These are phyloP conservation scores for Trichocladium uniseriatum DNA, from an alignment of 495 filamentous ascomycete species.

Conservation along the genomic window DNA sequence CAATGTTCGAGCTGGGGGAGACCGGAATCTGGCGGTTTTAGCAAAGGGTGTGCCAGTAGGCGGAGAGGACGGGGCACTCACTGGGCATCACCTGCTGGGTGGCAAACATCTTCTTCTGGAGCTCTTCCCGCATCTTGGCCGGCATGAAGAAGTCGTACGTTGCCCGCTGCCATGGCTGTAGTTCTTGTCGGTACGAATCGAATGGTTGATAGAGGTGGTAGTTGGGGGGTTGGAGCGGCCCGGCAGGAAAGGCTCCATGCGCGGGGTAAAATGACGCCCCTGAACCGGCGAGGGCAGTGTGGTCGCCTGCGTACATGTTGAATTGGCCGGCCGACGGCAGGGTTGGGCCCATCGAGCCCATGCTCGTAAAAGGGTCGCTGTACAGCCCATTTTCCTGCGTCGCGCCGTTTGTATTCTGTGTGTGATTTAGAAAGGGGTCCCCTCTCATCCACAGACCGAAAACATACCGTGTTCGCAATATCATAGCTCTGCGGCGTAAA, in stretches of 20 bases:
- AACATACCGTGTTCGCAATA: constrained; percentile 50
- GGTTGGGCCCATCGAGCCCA: constrained; percentile 43
- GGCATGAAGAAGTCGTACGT: constrained; percentile 87
- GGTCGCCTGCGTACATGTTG: constrained; percentile 60
- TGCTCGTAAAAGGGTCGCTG: constrained; percentile 53
- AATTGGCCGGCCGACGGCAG: constrained; percentile 42
- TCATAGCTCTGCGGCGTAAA: constrained; percentile 76
- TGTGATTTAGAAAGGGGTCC: constrained; percentile 1
- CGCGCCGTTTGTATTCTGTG: constrained; percentile 14
- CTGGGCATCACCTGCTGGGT: constrained; percentile 76
- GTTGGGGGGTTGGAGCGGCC: constrained; percentile 64
- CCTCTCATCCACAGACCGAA: background rate
- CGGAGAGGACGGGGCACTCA: constrained; percentile 29
- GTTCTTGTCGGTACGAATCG: constrained; percentile 69
- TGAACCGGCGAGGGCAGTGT: constrained; percentile 35
- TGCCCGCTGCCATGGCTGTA: constrained; percentile 71
- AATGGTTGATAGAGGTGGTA: constrained; percentile 90
- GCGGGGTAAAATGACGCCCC: constrained; percentile 43
- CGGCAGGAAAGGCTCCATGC: constrained; percentile 33
- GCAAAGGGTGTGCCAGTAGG: background rate
- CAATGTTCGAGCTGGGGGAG: constrained; percentile 76
- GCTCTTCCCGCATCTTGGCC: constrained; percentile 71
- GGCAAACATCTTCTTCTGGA: constrained; percentile 82
- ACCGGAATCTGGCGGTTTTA: constrained; percentile 39
- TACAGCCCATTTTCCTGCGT: constrained; percentile 19